A percentile compares a stretch with the other conserved stretches of the same genome.
These are phyloP conservation scores for Phialocephala subalpina DNA, from an alignment of 2,329 filamentous ascomycete genomes.

Conservation along the genomic window DNA sequence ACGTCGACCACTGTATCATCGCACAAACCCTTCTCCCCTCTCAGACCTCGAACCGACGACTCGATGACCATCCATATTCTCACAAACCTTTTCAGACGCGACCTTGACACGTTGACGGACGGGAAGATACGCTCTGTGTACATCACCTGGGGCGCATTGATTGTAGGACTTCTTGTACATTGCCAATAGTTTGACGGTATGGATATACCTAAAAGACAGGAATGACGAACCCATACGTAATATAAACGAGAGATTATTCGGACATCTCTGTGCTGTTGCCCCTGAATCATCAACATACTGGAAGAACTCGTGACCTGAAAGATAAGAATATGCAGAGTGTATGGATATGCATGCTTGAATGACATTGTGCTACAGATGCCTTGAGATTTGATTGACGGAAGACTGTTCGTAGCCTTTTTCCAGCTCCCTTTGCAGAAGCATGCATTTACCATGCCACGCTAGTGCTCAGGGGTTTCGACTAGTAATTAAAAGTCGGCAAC, in stretches of 20 bases:
- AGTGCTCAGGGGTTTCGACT: not conserved
- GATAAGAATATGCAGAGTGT: not conserved
- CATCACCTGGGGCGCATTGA: conserved; percentile 38
- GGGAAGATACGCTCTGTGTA: conserved; percentile 36
- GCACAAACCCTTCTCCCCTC: conserved; percentile 28
- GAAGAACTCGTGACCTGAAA: not conserved
- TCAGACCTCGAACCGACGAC: conserved; percentile 21
- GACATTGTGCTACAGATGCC: not conserved
- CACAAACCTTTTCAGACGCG: conserved; percentile 23
- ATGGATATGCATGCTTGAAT: not conserved
- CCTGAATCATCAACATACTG: not conserved
- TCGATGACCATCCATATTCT: conserved; percentile 16
- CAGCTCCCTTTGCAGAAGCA: not conserved
- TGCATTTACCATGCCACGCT: conserved; percentile 1
- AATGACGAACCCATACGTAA: conserved; percentile 25
- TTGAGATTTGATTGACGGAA: not conserved
- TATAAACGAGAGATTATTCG: conserved; percentile 19
- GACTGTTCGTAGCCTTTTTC: not conserved
- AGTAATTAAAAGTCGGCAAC: not conserved
- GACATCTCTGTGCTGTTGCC: not conserved
- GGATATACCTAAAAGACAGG: conserved; percentile 27
- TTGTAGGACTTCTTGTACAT: conserved; percentile 41
- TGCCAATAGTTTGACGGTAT: conserved; percentile 40
- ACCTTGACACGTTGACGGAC: conserved; percentile 29
- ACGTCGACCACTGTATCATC: conserved; percentile 15